Base-by-base conservation (phyloP, 495 filamentous ascomycete species). In the Oidiodendron maius region DNA sequence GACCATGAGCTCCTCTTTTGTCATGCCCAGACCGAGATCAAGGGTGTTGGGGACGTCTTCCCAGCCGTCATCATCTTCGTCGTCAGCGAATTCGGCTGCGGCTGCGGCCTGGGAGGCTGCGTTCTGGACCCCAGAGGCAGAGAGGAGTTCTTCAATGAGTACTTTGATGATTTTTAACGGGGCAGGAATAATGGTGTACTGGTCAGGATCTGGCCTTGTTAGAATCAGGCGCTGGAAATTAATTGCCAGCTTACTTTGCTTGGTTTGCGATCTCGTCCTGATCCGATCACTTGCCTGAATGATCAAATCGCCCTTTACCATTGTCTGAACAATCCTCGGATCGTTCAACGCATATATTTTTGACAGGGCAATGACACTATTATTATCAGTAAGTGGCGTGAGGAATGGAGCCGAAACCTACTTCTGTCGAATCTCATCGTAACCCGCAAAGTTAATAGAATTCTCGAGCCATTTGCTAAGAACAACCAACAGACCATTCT, bases 381-480 rank as follows among this genome's bases (percentile, higher is more conserved):
- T 24, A 46, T 25, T 32, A 51, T 77, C 65, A 80, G 70, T 56
- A 54, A 28, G 0, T n/a, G 17, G 24, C 10, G 3, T 40, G n/a
- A 8, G 20, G 9, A 13, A 16, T 15, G 49, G 17, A 30, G 25
- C 11, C 18, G 41, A 40, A 12, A 67, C 78, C 63, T 67, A 89
- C 84, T 97, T 98, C 62, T 96, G 89, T 56, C 90, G 74, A 58
- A 96, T 97, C 63, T 95, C 91, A 57, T 96, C 90, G 57, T 96
- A 98, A 16, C 93, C 93, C 6, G 88, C 87, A 65, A 98, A 97
- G 62, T 84, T 95, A 66, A 93, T 78, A 2, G 90, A 96, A 64
- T 96, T 93, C 65, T 96, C 91, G 0, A 97, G 74, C 93, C 93
- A 98, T 65, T 96, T 96, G 66, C 80, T 74, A 52, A 98, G 66